These are phyloP conservation scores for Ceratocystis harringtonii DNA, from an alignment of 2,329 filamentous ascomycete species.

Conservation along the genomic window DNA sequence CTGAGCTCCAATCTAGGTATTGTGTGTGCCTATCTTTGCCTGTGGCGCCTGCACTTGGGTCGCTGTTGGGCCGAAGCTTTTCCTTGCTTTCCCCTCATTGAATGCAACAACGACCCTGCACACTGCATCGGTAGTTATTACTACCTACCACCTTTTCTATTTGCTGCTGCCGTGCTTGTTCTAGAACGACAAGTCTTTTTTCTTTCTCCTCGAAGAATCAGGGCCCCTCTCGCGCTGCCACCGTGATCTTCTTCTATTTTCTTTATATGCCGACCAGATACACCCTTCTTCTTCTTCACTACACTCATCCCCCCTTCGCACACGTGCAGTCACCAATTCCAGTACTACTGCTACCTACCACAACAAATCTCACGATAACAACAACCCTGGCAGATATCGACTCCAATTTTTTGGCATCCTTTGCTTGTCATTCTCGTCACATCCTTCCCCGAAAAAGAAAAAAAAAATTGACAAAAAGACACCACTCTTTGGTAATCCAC, in stretches of 20 bases:
- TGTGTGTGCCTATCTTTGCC: neutral
- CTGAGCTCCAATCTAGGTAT: neutral
- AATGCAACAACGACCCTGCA: neutral
- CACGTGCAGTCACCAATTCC: neutral
- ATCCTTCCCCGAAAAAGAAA: neutral
- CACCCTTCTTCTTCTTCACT: neutral
- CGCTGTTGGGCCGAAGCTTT: conserved; percentile 3
- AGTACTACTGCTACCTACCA: neutral
- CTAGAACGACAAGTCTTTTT: neutral
- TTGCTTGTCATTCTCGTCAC: conserved; percentile 2
- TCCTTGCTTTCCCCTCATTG: conserved; percentile 1
- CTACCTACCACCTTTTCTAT: neutral
- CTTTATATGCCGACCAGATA: neutral
- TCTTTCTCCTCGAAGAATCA: neutral
- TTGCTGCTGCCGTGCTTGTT: neutral
- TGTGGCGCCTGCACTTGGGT: neutral
- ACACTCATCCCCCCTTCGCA: neutral
- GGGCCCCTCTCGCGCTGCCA: neutral
- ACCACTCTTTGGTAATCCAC: neutral
- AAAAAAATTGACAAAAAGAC: neutral
- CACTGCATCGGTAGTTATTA: neutral
- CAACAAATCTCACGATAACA: conserved; percentile 4
- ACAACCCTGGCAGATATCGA: neutral
- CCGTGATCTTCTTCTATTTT: neutral
- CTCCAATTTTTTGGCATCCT: conserved; percentile 3